Evolutionary conservation across 805 yeast species (phyloP).

Genomic region (Clavispora phyllophila): DNA sequence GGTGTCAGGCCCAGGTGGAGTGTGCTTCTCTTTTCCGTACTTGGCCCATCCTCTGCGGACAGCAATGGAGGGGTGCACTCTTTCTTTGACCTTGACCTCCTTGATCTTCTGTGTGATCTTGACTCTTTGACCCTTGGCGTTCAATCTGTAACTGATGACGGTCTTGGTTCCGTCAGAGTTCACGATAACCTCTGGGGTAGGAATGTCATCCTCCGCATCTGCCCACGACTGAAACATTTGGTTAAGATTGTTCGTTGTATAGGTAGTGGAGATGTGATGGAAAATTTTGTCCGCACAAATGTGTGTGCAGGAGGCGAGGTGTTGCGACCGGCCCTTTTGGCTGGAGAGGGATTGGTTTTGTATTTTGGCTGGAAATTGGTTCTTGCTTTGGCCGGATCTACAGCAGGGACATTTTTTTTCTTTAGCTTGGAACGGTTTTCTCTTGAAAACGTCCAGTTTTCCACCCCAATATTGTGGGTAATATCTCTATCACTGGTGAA

Average conservation of each 20-base stretch:
- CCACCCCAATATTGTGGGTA: too few relatives aligned
- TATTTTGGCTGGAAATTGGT: too few relatives aligned
- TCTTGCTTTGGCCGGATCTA: too few relatives aligned
- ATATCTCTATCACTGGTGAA: too few relatives aligned
- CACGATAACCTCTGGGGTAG: slow-evolving; percentile 66
- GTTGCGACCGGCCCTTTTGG: neutral
- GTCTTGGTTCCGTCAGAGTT: slow-evolving; percentile 90
- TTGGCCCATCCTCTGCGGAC: slow-evolving; percentile 81
- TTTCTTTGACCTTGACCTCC: slow-evolving; percentile 71
- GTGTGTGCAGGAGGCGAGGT: neutral
- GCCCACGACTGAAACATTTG: slow-evolving; percentile 55
- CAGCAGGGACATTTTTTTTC: too few relatives aligned
- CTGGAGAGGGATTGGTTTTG: too few relatives aligned
- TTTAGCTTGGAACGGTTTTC: too few relatives aligned
- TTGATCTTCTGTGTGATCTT: slow-evolving; percentile 82
- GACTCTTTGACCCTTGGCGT: slow-evolving; percentile 76
- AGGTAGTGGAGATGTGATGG: slow-evolving; percentile 12
- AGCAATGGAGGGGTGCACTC: slow-evolving; percentile 83
- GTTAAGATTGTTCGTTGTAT: slow-evolving; percentile 15
- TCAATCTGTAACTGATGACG: slow-evolving; percentile 68
- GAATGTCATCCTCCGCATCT: slow-evolving; percentile 67
- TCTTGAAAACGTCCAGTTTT: too few relatives aligned
- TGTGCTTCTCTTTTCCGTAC: slow-evolving; percentile 73
- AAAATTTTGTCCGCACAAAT: slow-evolving; percentile 7
- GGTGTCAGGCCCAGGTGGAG: slow-evolving; percentile 81